Conservation (phyloP, 805 yeast species). For the Pichia cephalocereana region DNA sequence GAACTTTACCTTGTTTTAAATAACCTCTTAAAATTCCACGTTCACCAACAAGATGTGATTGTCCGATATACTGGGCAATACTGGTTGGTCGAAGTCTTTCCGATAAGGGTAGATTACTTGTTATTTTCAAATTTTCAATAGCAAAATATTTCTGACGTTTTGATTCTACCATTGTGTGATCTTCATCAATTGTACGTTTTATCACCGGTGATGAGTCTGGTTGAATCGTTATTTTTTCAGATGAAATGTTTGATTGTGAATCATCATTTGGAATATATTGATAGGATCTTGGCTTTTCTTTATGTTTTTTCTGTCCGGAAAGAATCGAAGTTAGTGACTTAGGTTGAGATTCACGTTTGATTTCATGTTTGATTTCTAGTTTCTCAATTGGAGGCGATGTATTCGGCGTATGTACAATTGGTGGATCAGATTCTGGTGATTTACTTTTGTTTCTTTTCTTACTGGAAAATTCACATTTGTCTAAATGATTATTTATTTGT, state of each 20-base stretch:
- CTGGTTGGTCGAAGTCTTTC: conserved; percentile 74
- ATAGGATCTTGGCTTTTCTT: conserved; percentile 7
- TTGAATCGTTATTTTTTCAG: not conserved
- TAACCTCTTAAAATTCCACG: conserved; percentile 61
- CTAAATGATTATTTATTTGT: conserved; percentile 28
- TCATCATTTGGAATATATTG: conserved; percentile 1
- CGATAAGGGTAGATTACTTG: conserved; percentile 45
- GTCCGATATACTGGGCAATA: conserved; percentile 74
- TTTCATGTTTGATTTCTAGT: not conserved
- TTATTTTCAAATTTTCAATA: conserved; percentile 12
- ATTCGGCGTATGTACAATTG: not conserved
- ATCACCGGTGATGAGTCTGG: not conserved
- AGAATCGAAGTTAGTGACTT: conserved; percentile 3
- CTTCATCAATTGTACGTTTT: not conserved
- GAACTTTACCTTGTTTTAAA: conserved; percentile 54
- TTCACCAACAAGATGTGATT: conserved; percentile 60
- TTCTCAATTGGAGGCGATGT: not conserved
- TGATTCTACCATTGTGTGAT: not conserved
- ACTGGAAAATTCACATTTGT: conserved; percentile 17
- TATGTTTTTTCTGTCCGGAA: conserved; percentile 3
- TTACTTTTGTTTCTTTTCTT: not conserved
- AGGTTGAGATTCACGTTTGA: not conserved
- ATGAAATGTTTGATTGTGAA: not conserved
- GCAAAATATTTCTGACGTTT: not conserved
- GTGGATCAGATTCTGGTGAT: not conserved